phyloP scores from a whole-genome alignment of 192 early-diverging fungal genomes.

The Dimargaris cristalligena region DNA sequence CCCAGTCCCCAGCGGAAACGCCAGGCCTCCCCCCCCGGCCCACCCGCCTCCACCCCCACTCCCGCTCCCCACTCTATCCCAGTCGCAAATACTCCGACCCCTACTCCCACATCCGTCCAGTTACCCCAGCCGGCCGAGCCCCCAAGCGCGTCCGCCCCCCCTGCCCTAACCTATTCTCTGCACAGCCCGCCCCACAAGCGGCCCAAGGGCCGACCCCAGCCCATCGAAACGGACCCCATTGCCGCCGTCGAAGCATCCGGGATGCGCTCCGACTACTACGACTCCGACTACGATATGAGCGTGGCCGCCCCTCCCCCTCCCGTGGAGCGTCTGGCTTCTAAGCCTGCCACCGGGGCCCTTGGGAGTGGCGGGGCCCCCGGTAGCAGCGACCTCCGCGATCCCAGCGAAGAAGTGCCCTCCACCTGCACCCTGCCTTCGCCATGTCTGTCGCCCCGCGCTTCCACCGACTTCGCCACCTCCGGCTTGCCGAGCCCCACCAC shows the following conservation, averaged over 20 bases:
- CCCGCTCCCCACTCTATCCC: neutral
- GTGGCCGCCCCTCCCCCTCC: too few relatives aligned
- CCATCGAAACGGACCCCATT: neutral
- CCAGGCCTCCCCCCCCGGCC: slow-evolving; percentile 4
- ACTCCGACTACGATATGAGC: slow-evolving; percentile 1
- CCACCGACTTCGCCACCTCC: neutral
- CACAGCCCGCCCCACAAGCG: neutral
- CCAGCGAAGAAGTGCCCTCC: slow-evolving; percentile 7
- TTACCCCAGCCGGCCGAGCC: too few relatives aligned
- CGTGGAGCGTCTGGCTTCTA: too few relatives aligned
- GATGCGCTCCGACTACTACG: neutral
- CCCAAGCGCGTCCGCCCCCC: too few relatives aligned
- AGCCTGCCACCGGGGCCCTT: too few relatives aligned
- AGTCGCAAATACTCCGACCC: too few relatives aligned
- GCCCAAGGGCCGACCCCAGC: neutral
- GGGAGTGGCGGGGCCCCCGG: too few relatives aligned
- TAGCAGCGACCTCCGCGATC: neutral
- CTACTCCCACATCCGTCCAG: too few relatives aligned
- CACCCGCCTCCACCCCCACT: neutral
- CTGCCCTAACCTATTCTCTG: neutral
- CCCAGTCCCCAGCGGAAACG: slow-evolving; percentile 8
- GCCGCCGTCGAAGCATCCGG: neutral
- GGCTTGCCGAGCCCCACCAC: slow-evolving; percentile 9
- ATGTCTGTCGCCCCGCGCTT: slow-evolving; percentile 5
- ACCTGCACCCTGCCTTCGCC: slow-evolving; percentile 9